These are phyloP conservation scores for Carex kokanica DNA, from an alignment of 176 grass and related monocot species.

Conservation along the genomic window DNA sequence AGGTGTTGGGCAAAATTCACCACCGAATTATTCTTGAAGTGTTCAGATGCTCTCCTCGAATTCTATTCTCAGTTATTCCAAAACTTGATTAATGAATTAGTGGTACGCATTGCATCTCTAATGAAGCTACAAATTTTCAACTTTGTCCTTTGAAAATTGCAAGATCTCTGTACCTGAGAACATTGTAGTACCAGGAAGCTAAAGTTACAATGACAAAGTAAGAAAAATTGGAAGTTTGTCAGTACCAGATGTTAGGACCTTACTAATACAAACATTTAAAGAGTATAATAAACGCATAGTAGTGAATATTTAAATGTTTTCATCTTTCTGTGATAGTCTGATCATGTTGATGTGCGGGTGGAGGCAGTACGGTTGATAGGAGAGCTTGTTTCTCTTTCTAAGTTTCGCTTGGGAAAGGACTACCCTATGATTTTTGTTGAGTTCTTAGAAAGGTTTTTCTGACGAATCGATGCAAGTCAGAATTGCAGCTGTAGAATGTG, in stretches of 20 bases:
- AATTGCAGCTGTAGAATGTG: conserved; percentile 77
- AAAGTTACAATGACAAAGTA: not conserved
- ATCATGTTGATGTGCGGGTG: conserved; percentile 64
- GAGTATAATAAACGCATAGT: not conserved
- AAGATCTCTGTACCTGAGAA: conserved; percentile 9
- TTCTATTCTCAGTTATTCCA: conserved; percentile 78
- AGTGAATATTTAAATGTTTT: not conserved
- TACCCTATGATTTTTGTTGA: conserved; percentile 61
- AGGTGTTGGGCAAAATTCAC: conserved; percentile 46
- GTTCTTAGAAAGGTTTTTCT: conserved; percentile 83
- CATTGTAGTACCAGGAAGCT: not conserved
- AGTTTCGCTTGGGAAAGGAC: conserved; percentile 70
- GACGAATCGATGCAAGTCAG: conserved; percentile 84
- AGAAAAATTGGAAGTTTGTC: not conserved
- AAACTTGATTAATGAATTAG: conserved; percentile 72
- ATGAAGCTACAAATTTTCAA: conserved; percentile 25
- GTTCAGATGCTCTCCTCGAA: conserved; percentile 68
- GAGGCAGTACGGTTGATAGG: conserved; percentile 72
- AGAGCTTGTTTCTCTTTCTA: conserved; percentile 75
- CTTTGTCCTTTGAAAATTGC: conserved; percentile 30
- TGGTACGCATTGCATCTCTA: conserved; percentile 38
- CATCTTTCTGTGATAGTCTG: conserved; percentile 39
- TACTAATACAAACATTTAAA: not conserved
- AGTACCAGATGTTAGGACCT: not conserved
- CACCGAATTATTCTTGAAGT: conserved; percentile 89